Evolutionary conservation across 2,329 filamentous ascomycete species (phyloP).

Genomic region (Meredithiella fracta): DNA sequence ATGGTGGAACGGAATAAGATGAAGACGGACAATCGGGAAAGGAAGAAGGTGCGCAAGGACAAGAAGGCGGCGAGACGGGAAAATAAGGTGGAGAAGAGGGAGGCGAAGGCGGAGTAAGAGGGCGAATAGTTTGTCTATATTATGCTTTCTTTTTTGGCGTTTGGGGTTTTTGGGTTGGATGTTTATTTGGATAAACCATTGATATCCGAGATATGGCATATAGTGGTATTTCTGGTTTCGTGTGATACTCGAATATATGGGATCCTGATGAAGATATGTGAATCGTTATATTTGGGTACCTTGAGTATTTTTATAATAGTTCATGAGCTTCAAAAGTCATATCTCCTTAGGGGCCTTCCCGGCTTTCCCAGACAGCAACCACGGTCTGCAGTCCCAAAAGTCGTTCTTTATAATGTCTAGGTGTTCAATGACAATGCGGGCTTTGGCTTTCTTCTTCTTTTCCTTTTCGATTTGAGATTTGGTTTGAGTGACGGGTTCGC

Average conservation of each 20-base stretch:
- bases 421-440: slow-evolving; percentile 65
- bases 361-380: slow-evolving; percentile 61
- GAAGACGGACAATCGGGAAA: slow-evolving; percentile 17
- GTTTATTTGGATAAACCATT: background rate
- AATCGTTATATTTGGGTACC: background rate
- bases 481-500: slow-evolving; percentile 43
- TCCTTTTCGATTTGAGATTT: slow-evolving; percentile 75
- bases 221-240: background rate
- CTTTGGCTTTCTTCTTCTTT: slow-evolving; percentile 64
- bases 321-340: slow-evolving; percentile 15
- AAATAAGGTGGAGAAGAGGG: slow-evolving; percentile 18
- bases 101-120: background rate
- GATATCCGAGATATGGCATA: background rate
- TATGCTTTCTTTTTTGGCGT: slow-evolving; percentile 14
- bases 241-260: background rate
- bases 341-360: slow-evolving; percentile 51
- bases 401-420: slow-evolving; percentile 89
- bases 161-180: slow-evolving; percentile 17
- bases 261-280: background rate
- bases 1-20: slow-evolving; percentile 18
- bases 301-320: background rate
- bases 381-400: slow-evolving; percentile 80
- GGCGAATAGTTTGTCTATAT: background rate
- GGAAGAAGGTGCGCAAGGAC: slow-evolving; percentile 15
- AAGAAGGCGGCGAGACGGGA: background rate